Percentiles rank a stretch among this genome's conserved stretches.
Evolutionary conservation across 2,329 filamentous ascomycete species (phyloP).

Genomic region (Beauveria caledonica): DNA sequence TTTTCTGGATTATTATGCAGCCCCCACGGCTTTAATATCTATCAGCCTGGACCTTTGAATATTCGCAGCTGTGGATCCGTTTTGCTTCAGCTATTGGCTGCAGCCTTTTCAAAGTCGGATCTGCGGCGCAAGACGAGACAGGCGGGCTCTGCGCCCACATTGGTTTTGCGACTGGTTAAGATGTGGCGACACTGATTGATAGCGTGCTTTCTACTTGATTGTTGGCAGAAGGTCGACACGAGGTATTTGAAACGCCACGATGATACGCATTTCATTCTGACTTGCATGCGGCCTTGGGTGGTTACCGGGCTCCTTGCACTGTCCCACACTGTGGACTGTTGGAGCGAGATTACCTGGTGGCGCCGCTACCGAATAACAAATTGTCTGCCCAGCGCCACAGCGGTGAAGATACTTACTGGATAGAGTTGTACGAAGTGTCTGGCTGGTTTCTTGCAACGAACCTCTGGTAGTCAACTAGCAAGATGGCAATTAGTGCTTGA

Average conservation of each 20-base stretch:
- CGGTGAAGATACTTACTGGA: background rate
- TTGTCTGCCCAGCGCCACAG: background rate
- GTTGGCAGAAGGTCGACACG: background rate
- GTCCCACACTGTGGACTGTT: background rate
- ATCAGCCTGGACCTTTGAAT: background rate
- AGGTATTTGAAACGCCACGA: background rate
- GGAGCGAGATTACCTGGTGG: conserved; percentile 1
- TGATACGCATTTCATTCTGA: background rate
- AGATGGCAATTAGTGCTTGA: background rate
- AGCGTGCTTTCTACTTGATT: background rate
- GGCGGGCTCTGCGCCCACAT: background rate
- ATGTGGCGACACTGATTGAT: background rate
- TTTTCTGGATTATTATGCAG: background rate
- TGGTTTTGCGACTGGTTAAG: background rate
- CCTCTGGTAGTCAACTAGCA: background rate
- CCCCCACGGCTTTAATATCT: background rate
- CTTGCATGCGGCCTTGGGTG: background rate
- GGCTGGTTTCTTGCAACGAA: background rate
- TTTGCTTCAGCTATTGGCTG: background rate
- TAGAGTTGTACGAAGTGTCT: background rate
- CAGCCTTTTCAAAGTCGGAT: background rate
- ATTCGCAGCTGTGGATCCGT: background rate
- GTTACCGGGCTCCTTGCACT: background rate
- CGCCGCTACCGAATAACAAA: background rate
- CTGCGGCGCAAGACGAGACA: conserved; percentile 1